Evolutionary conservation across 1,284 basidiomycete species (phyloP), one percentile per base, ranked within the genome.

Genomic region (Rhodotorula mucilaginosa): DNA sequence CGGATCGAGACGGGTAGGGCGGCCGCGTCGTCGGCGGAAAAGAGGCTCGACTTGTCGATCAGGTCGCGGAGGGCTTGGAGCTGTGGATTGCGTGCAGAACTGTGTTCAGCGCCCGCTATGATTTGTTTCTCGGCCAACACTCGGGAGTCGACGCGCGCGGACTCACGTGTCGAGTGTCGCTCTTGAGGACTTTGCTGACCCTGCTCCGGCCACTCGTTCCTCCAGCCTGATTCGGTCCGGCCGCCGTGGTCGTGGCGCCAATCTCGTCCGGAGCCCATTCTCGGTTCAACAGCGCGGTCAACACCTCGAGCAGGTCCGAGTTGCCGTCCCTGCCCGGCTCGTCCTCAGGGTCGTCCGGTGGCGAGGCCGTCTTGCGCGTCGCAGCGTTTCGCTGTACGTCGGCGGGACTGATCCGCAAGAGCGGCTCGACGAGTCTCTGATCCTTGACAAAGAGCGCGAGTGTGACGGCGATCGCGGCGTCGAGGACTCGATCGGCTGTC

Each of bases 341-440:
- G 12, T 26, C 19, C 26, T 3, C 3, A 8, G 29, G 19, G 26
- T 26, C 59, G n/a, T 62, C 16, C 13, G 13, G 26, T 65, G 19
- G 31, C 31, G 51, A 23, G 34, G 4, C 39, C 44, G 19, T 31
- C n/a, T 52, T 46, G 19, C 56, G 26, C 47, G 26, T 18, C 5
- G 56, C 31, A 7, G 29, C 13, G 2, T 46, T 19, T 16, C 26
- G 46, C 18, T 18, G 26, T 26, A 72, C 31, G 66, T 68, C 64
- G 29, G 57, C 34, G 1, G 68, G 52, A 15, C 63, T 48, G 19
- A 75, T 51, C 5, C 72, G 67, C 46, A 69, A 64, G 10, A 76
- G 68, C 8, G 72, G 69, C 31, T 76, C 74, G n/a, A 58, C 62
- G n/a, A 74, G 59, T 2, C 74, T 70, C 26, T 76, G 74, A 23